Conservation (phyloP, 2,329 filamentous ascomycete species). For the Colletotrichum cuscutae region DNA sequence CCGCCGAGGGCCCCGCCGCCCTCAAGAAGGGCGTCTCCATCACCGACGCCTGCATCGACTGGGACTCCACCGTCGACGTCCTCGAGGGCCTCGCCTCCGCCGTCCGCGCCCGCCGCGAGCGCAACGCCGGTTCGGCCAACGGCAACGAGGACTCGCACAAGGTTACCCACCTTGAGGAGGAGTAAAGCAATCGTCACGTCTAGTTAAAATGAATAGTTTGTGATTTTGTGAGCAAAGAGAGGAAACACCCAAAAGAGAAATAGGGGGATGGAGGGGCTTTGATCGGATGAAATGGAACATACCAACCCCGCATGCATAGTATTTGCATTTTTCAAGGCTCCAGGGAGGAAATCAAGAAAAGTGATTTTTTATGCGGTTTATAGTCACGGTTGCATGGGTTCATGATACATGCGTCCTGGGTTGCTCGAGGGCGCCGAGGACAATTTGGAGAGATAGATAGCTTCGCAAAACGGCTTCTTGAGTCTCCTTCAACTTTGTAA, state of each 20-base stretch:
- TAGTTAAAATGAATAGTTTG: no score
- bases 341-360: slow-evolving; percentile 10
- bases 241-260: neutral
- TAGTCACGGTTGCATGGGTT: slow-evolving; percentile 19
- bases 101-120: slow-evolving; percentile 77
- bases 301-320: slow-evolving; percentile 6
- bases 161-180: slow-evolving; percentile 63
- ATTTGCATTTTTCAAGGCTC: slow-evolving; percentile 24
- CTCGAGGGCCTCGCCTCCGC: slow-evolving; percentile 88
- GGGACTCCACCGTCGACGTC: slow-evolving; percentile 84
- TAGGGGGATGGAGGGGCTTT: neutral
- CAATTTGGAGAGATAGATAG: neutral
- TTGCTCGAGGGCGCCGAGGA: neutral
- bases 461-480: slow-evolving; percentile 11
- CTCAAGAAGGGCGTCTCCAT: slow-evolving; percentile 93
- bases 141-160: slow-evolving; percentile 45
- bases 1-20: slow-evolving; percentile 78
- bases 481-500: neutral
- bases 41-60: slow-evolving; percentile 95
- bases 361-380: slow-evolving; percentile 2
- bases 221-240: neutral
- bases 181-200: slow-evolving; percentile 46
- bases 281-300: neutral
- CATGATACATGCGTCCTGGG: slow-evolving; percentile 19
- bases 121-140: slow-evolving; percentile 50